These are phyloP conservation scores for Geranium incanum DNA, from an alignment of 441 rosid species.

Conservation along the genomic window DNA sequence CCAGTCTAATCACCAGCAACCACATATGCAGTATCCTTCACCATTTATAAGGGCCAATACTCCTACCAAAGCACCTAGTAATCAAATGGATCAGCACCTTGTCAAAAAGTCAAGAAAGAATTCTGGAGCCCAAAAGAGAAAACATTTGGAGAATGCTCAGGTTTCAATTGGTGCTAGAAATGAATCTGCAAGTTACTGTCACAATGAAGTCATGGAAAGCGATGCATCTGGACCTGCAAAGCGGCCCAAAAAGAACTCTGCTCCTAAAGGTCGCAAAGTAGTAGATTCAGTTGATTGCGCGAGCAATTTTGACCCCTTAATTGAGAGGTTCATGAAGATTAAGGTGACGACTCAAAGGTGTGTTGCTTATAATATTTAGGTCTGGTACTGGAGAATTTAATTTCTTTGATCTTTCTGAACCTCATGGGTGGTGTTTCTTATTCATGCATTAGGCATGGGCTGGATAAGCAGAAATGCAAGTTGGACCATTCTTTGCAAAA, in stretches of 20 bases:
- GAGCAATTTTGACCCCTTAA: neutral
- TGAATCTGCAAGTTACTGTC: constrained; percentile 1
- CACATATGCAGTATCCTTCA: constrained; percentile 5
- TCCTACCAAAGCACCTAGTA: neutral
- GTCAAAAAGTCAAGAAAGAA: constrained; percentile 12
- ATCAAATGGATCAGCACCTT: constrained; percentile 1
- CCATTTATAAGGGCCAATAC: constrained; percentile 1
- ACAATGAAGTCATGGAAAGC: constrained; percentile 12
- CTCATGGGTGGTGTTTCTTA: constrained; percentile 1
- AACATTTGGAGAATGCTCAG: constrained; percentile 15
- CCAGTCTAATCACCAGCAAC: constrained; percentile 12
- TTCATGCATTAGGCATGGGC: constrained; percentile 20
- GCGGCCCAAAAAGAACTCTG: constrained; percentile 7
- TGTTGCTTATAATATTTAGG: neutral
- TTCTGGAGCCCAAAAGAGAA: constrained; percentile 15
- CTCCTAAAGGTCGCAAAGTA: neutral
- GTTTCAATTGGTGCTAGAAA: constrained; percentile 2
- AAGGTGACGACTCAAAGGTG: constrained; percentile 21
- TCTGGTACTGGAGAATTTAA: neutral
- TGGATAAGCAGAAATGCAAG: constrained; percentile 15
- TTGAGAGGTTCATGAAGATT: constrained; percentile 22
- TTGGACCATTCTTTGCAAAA: constrained; percentile 1
- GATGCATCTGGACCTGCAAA: constrained; percentile 16
- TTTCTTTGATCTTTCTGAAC: neutral
- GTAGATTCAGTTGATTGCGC: constrained; percentile 7